These are phyloP conservation scores for Pleurotus giganteus DNA, from an alignment of 768 basidiomycete species.

Conservation along the genomic window DNA sequence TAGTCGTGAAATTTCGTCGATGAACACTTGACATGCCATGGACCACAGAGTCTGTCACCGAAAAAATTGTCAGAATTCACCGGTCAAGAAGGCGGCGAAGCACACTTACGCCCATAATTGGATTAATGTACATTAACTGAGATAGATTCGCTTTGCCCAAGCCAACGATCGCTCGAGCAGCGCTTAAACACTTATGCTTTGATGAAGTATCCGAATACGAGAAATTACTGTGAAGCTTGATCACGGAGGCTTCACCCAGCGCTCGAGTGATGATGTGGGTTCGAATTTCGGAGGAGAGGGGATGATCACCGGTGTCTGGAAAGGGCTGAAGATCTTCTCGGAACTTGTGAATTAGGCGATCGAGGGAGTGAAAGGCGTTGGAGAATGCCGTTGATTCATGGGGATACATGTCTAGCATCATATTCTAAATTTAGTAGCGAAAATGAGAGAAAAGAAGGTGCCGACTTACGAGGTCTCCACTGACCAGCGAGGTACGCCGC, in stretches of 20 bases:
- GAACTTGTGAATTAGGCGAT: conserved; percentile 43
- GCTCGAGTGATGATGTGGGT: conserved; percentile 44
- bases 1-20: conserved; percentile 38
- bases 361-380: conserved; percentile 42
- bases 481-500: conserved; percentile 53
- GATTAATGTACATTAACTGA: conserved; percentile 40
- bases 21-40: conserved; percentile 44
- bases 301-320: neutral
- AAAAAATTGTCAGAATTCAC: conserved; percentile 5
- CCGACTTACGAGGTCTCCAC: conserved; percentile 39
- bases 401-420: conserved; percentile 34
- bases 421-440: neutral
- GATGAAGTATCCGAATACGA: conserved; percentile 39
- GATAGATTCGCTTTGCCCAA: conserved; percentile 28
- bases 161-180: conserved; percentile 42
- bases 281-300: conserved; percentile 16
- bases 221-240: conserved; percentile 52
- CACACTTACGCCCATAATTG: conserved; percentile 48
- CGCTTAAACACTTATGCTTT: conserved; percentile 41
- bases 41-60: conserved; percentile 42
- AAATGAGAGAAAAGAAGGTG: neutral
- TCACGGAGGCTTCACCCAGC: conserved; percentile 46
- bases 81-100: conserved; percentile 8
- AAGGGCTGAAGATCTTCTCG: neutral
- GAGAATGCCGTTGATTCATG: conserved; percentile 42